phyloP scores from a whole-genome alignment of 129 eudicot species.

The Oenanthe sinensis region DNA sequence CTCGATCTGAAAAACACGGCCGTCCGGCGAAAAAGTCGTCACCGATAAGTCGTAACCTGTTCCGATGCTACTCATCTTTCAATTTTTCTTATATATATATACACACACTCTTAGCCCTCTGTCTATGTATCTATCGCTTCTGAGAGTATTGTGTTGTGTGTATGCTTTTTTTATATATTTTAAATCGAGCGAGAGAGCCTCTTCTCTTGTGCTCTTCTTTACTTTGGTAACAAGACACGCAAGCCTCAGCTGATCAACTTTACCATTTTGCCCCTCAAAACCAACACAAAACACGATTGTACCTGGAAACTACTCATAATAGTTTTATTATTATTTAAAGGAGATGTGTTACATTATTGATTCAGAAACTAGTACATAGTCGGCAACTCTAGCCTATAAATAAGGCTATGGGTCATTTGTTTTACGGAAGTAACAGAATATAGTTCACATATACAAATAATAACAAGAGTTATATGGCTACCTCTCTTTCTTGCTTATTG shows the following conservation, averaged over 20 bases:
- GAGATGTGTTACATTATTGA: too few species aligned
- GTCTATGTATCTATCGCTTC: neutral
- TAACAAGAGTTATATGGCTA: too few species aligned
- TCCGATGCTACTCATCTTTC: conserved; percentile 85
- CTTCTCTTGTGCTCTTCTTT: neutral
- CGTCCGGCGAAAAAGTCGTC: conserved; percentile 98
- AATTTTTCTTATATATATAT: neutral
- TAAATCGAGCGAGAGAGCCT: neutral
- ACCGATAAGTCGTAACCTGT: conserved; percentile 95
- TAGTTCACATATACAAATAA: too few species aligned
- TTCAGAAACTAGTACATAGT: too few species aligned
- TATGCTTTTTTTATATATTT: neutral
- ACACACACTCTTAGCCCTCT: too few species aligned
- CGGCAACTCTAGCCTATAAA: too few species aligned
- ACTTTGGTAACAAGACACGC: conserved; percentile 5
- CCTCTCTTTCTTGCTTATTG: too few species aligned
- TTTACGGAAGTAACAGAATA: too few species aligned
- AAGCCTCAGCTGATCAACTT: neutral
- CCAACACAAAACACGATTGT: too few species aligned
- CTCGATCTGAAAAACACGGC: conserved; percentile 98
- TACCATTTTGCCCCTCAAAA: neutral
- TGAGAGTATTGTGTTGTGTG: neutral
- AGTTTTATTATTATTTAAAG: too few species aligned
- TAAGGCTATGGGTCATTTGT: too few species aligned
- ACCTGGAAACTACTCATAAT: too few species aligned